Evolutionary conservation across 352 stramenopile genomes (phyloP).

Genomic region (Phytophthora citricola): DNA sequence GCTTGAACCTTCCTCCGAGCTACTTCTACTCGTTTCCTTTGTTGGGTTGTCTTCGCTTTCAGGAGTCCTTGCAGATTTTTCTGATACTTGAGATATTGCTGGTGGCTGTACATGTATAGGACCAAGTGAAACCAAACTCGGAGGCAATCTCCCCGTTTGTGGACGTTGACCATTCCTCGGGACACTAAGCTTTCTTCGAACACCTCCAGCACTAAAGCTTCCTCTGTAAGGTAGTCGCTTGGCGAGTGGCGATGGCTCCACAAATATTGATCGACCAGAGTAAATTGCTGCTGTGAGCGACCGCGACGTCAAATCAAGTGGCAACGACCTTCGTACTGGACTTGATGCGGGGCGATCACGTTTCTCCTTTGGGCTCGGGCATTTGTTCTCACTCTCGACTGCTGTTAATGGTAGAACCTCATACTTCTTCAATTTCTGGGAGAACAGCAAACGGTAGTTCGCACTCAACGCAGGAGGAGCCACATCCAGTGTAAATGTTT

Average conservation of each 20-base stretch:
- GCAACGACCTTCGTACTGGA: conserved; percentile 10
- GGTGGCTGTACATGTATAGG: neutral
- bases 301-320: conserved; percentile 26
- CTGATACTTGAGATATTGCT: neutral
- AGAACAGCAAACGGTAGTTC: conserved; percentile 28
- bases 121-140: neutral
- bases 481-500: conserved; percentile 20
- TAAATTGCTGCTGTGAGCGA: conserved; percentile 45
- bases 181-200: conserved; percentile 28
- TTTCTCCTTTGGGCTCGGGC: neutral
- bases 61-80: neutral
- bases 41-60: neutral
- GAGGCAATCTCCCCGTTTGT: conserved; percentile 17
- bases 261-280: conserved; percentile 40
- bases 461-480: conserved; percentile 25
- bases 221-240: conserved; percentile 47
- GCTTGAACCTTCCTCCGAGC: neutral
- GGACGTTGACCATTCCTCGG: conserved; percentile 25
- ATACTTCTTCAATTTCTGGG: conserved; percentile 21
- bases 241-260: conserved; percentile 53
- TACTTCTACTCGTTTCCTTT: neutral
- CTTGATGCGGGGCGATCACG: conserved; percentile 16
- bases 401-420: conserved; percentile 7
- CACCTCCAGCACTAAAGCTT: conserved; percentile 37
- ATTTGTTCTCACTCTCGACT: neutral